phyloP scores from a whole-genome alignment of 768 basidiomycete genomes.

The Lentinus brumalis region DNA sequence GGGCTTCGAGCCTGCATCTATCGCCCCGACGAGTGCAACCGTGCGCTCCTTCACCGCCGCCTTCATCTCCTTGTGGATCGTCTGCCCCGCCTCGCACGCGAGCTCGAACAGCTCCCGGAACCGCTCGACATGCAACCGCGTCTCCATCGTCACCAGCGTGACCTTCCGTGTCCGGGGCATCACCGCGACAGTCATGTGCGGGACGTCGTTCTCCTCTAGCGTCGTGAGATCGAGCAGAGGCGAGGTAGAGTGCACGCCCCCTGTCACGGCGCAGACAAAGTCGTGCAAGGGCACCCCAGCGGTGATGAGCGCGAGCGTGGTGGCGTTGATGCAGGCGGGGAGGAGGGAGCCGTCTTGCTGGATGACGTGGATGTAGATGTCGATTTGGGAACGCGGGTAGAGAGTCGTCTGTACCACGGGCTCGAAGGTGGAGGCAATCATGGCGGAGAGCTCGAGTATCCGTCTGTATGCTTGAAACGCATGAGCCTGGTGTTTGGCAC shows the following conservation, averaged over 20 bases:
- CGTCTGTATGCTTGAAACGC: slow-evolving; percentile 52
- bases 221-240: slow-evolving; percentile 86
- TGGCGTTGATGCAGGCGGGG: slow-evolving; percentile 86
- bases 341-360: slow-evolving; percentile 89
- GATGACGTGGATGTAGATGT: slow-evolving; percentile 89
- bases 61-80: slow-evolving; percentile 86
- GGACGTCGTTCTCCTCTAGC: slow-evolving; percentile 90
- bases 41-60: slow-evolving; percentile 66
- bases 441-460: slow-evolving; percentile 80
- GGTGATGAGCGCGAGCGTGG: slow-evolving; percentile 86
- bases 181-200: slow-evolving; percentile 84
- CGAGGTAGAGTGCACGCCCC: slow-evolving; percentile 76
- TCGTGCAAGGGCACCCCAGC: slow-evolving; percentile 91
- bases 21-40: slow-evolving; percentile 58
- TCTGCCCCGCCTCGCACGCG: slow-evolving; percentile 74
- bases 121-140: slow-evolving; percentile 87
- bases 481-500: background rate
- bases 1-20: slow-evolving; percentile 49
- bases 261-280: slow-evolving; percentile 86
- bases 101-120: slow-evolving; percentile 88
- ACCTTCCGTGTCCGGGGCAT: slow-evolving; percentile 87
- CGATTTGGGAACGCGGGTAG: slow-evolving; percentile 92
- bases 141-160: slow-evolving; percentile 91
- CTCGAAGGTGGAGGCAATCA: slow-evolving; percentile 93
- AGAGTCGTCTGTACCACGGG: slow-evolving; percentile 89